Evolutionary conservation across 257 asterid species (phyloP), one percentile per base, ranked within the genome.

Genomic region (Solanum lignicaule): DNA sequence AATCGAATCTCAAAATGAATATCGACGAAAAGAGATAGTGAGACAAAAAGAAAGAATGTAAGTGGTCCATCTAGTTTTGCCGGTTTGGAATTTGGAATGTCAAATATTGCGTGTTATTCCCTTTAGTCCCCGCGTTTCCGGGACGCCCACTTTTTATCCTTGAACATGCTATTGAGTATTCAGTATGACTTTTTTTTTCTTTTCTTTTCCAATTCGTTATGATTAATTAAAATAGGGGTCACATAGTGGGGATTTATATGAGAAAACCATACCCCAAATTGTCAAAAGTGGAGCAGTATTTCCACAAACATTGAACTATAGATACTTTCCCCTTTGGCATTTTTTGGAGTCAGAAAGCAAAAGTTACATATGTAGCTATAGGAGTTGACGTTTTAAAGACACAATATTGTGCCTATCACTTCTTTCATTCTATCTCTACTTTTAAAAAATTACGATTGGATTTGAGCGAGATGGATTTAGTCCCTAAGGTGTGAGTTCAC

Each of bases 301-400:
- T 81, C 41, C 41, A 81, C 85, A 46, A 78, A 81, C 16, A 9
- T 81, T 65, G 31, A 21, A 16, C 39, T 15, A 43, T 29, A 81
- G 39, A 46, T 81, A 29, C 68, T 43, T 46, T 81, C 69, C 85
- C 41, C 85, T 29, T 46, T 9, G 11, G 68, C 85, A 31, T 15
- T 81, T 46, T 46, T 81, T 29, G 68, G 41, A 29, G 41, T n/a
- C 41, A 29, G 29, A 81, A 81, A 46, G 69, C 68, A 46, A 69
- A 69, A 81, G 68, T 81, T 29, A 84, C 84, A 7, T 72, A 32
- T 72, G 86, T 89, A 85, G 52, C 87, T 74, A 91, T 75, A 87
- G 79, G 89, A 88, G 89, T 89, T 91, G 94, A 88, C 89, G 72
- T 88, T 78, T 35, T 90, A 92, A 89, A 91, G 92, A 88, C 91